Conservation (phyloP, 2,329 filamentous ascomycete species). For the Dactylellina drechsleri region DNA sequence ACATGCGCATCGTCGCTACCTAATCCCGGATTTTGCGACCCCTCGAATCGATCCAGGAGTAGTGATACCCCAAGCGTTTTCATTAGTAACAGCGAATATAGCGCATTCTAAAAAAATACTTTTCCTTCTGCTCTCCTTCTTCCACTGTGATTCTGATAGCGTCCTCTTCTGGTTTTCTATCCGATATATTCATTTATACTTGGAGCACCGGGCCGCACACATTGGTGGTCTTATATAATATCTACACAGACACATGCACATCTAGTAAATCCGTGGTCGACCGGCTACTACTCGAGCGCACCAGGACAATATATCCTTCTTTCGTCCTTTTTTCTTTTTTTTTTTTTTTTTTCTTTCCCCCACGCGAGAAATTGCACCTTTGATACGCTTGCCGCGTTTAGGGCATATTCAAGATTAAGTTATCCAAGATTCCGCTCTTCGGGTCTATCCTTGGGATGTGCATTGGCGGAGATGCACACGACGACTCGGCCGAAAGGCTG, state of each 20-base stretch:
- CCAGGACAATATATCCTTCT: background rate
- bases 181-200: background rate
- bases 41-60: conserved; percentile 5
- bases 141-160: background rate
- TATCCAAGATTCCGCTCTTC: conserved; percentile 55
- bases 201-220: too few relatives aligned
- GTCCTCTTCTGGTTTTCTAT: background rate
- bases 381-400: conserved; percentile 54
- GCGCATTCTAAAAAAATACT: background rate
- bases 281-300: background rate
- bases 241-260: background rate
- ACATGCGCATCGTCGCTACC: conserved; percentile 3
- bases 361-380: conserved; percentile 47
- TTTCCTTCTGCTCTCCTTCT: background rate
- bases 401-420: conserved; percentile 54
- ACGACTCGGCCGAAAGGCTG: conserved; percentile 62
- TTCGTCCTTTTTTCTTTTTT: background rate
- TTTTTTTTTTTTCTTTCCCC: background rate
- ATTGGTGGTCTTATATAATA: too few relatives aligned
- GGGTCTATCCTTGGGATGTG: conserved; percentile 67
- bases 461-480: conserved; percentile 68
- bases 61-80: background rate
- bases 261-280: background rate
- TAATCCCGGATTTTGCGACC: conserved; percentile 1
- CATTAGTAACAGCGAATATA: background rate